These are phyloP conservation scores for Pholiota microspora DNA, from an alignment of 768 basidiomycete genomes.

Conservation along the genomic window DNA sequence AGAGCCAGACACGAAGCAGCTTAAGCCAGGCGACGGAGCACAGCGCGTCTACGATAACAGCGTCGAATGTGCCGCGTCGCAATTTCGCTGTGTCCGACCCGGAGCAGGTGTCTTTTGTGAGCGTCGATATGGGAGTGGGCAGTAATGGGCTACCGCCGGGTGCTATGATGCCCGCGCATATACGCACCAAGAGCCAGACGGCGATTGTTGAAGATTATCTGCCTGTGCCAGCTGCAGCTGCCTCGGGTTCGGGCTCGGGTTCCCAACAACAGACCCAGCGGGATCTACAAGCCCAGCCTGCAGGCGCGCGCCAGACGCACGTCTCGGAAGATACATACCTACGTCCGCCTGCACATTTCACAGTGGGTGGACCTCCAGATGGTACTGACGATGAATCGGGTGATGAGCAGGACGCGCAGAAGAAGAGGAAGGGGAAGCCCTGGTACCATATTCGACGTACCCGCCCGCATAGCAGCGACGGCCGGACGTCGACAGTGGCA, in stretches of 20 bases:
- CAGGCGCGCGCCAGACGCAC: conserved; percentile 16
- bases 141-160: conserved; percentile 47
- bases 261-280: background rate
- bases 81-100: conserved; percentile 11
- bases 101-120: conserved; percentile 19
- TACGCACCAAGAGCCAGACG: conserved; percentile 78
- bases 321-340: conserved; percentile 26
- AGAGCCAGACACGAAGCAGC: background rate
- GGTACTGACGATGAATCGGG: conserved; percentile 37
- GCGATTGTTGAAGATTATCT: conserved; percentile 72
- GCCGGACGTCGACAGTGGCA: conserved; percentile 28
- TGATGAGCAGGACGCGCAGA: conserved; percentile 36
- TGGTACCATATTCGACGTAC: conserved; percentile 67
- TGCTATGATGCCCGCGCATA: conserved; percentile 63
- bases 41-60: conserved; percentile 14
- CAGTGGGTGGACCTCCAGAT: conserved; percentile 19
- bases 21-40: conserved; percentile 16
- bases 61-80: background rate
- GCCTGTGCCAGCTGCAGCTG: conserved; percentile 7
- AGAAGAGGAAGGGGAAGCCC: conserved; percentile 52
- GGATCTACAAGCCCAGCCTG: conserved; percentile 4
- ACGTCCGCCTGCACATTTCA: conserved; percentile 20
- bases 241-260: background rate
- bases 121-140: conserved; percentile 15
- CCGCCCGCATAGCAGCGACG: conserved; percentile 60